Percentiles rank a stretch among this genome's conserved stretches.
Conservation (phyloP, 2,329 filamentous ascomycete species). For the Talaromyces piceae region DNA sequence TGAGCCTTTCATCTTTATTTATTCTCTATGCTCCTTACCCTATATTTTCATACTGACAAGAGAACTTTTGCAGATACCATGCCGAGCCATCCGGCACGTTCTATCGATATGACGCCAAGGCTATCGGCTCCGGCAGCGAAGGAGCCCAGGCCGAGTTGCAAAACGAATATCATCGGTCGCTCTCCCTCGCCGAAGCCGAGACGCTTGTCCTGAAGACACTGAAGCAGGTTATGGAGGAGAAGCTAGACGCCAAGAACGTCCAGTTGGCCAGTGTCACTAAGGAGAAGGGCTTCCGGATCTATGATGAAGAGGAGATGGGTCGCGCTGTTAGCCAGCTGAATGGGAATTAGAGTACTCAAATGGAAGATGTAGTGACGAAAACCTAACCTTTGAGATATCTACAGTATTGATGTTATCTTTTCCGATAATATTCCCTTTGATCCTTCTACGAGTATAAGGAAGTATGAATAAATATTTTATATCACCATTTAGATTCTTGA, state of each 20-base stretch:
- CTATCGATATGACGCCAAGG: conserved; percentile 98
- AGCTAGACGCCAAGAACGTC: conserved; percentile 97
- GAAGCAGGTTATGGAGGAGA: conserved; percentile 99
- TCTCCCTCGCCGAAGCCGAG: conserved; percentile 88
- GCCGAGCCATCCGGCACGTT: conserved; percentile 97
- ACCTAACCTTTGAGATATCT: conserved; percentile 5
- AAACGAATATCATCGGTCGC: conserved; percentile 97
- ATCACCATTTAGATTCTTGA: too few relatives aligned
- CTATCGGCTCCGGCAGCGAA: conserved; percentile 94
- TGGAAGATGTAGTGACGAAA: neutral
- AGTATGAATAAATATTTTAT: too few relatives aligned
- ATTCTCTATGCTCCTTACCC: neutral
- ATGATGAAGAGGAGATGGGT: conserved; percentile 95
- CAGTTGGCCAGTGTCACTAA: conserved; percentile 96
- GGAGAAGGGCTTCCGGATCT: conserved; percentile 97
- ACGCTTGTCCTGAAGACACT: conserved; percentile 93
- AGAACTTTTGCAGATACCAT: conserved; percentile 59
- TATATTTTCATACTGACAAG: neutral
- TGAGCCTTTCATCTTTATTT: conserved; percentile 34
- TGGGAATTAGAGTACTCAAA: conserved; percentile 26
- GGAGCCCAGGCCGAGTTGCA: conserved; percentile 96
- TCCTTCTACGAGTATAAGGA: too few relatives aligned
- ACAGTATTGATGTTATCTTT: neutral
- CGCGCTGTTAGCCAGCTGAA: conserved; percentile 68
- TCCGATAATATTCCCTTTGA: neutral